phyloP scores from a whole-genome alignment of 2,329 filamentous ascomycete species.

The Epichloe bromicola region DNA sequence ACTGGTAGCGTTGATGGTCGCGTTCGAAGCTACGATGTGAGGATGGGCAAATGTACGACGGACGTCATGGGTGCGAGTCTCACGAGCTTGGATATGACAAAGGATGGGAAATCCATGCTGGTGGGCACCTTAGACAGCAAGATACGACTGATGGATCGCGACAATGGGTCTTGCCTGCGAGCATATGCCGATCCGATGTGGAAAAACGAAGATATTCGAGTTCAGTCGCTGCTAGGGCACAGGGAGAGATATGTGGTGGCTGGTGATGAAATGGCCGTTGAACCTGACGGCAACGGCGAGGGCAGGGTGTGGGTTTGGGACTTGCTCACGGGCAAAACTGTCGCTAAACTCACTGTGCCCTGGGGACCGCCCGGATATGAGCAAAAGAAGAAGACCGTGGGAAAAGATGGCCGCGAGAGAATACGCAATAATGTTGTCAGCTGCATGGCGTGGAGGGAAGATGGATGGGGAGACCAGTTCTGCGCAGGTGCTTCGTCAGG shows the following conservation, averaged over 20 bases:
- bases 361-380: slow-evolving; percentile 41
- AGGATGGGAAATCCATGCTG: slow-evolving; percentile 61
- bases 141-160: slow-evolving; percentile 69
- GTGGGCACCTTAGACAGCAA: slow-evolving; percentile 65
- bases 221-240: slow-evolving; percentile 62
- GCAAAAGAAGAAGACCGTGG: slow-evolving; percentile 38
- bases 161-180: slow-evolving; percentile 58
- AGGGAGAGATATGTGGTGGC: slow-evolving; percentile 67
- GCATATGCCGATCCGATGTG: slow-evolving; percentile 48
- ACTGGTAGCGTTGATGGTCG: slow-evolving; percentile 75
- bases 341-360: slow-evolving; percentile 46
- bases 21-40: slow-evolving; percentile 69
- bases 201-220: slow-evolving; percentile 57
- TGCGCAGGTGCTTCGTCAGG: slow-evolving; percentile 53
- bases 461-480: slow-evolving; percentile 50
- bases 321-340: slow-evolving; percentile 56
- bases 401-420: slow-evolving; percentile 48
- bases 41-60: slow-evolving; percentile 55
- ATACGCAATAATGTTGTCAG: slow-evolving; percentile 46
- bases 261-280: slow-evolving; percentile 54
- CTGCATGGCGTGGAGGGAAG: slow-evolving; percentile 49
- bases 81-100: slow-evolving; percentile 60
- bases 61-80: slow-evolving; percentile 61
- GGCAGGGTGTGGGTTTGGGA: slow-evolving; percentile 74
- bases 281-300: slow-evolving; percentile 23